Conservation (phyloP, 371 early-diverging fungal genomes). For the Mortierella sp. region DNA sequence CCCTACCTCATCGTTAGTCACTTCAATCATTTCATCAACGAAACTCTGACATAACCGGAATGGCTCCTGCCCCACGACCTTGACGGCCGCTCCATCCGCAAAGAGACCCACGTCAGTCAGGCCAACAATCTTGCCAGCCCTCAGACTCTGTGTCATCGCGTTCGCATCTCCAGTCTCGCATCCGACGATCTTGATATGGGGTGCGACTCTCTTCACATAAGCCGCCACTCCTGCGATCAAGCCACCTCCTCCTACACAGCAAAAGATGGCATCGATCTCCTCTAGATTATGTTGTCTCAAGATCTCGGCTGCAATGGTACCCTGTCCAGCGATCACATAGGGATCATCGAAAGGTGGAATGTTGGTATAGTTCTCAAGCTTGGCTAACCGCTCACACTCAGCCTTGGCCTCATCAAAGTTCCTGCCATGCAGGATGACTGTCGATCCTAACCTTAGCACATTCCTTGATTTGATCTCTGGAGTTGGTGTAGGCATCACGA, state of each 20-base stretch:
- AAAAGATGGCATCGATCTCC: constrained; percentile 88
- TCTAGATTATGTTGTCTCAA: constrained; percentile 78
- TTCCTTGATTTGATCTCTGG: constrained; percentile 88
- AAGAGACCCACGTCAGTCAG: constrained; percentile 92
- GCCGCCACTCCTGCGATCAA: constrained; percentile 91
- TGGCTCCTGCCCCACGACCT: constrained; percentile 89
- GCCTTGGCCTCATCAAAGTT: constrained; percentile 95
- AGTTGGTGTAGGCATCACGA: constrained; percentile 92
- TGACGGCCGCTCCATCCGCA: constrained; percentile 97
- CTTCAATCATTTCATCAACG: constrained; percentile 88
- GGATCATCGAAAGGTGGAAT: constrained; percentile 98
- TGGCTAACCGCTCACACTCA: constrained; percentile 80
- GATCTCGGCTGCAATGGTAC: constrained; percentile 95
- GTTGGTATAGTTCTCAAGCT: constrained; percentile 80
- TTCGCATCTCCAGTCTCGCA: constrained; percentile 93
- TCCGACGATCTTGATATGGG: constrained; percentile 87
- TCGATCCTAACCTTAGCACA: constrained; percentile 91
- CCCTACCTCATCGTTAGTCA: constrained; percentile 93
- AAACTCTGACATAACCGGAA: constrained; percentile 77
- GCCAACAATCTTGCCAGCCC: constrained; percentile 66
- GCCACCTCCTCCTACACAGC: constrained; percentile 96
- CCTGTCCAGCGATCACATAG: constrained; percentile 98
- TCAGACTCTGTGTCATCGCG: constrained; percentile 88
- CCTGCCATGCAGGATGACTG: constrained; percentile 87
- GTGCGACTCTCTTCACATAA: constrained; percentile 90